Evolutionary conservation across 768 basidiomycete genomes (phyloP), one percentile per base, ranked within the genome.

Genomic region (Boletus rufocinnamomeus): DNA sequence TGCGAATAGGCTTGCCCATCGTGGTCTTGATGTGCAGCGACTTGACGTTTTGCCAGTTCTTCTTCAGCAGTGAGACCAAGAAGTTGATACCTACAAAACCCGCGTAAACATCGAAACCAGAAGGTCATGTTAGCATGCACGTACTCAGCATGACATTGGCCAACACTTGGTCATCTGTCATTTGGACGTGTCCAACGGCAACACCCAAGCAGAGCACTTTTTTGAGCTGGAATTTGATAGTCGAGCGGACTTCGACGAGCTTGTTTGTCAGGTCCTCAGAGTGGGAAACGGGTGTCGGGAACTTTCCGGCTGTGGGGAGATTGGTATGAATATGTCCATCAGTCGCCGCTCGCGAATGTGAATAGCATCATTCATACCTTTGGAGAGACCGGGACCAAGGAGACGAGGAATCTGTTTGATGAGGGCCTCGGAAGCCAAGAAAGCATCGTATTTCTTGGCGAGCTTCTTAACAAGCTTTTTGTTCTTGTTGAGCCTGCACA

Each of bases 351-450:
- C 35, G 48, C 16, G 34, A 46, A 37, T 17, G 3, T 8, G 40
- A 13, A 37, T 23, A n/a, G n/a, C 11, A 40, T 25, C 23, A 9
- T 13, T 14, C 56, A 48, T 61, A 92, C 93, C 94, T 83, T 98
- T 99, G 72, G 96, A 98, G 60, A 99, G 90, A 91, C 97, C 97
- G 69, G 97, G 97, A 60, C 97, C 97, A 61, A 99, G 87, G 53
- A 98, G 87, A 95, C 97, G 96, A 66, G 97, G 97, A 61, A 99
- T 98, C 81, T 98, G 96, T 84, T 97, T 98, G 84, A 99, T 98
- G 66, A 99, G 84, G 60, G 93, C 80, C 77, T 99, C 97, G 58
- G 97, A 98, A 37, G 96, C 86, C 65, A 99, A 81, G 89, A 99
- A 99, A 59, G 96, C 95, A 69, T 99, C 95, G 81, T 98, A 95